These are phyloP conservation scores for Pilobolus umbonatus DNA, from an alignment of 192 early-diverging fungal species.

Conservation along the genomic window DNA sequence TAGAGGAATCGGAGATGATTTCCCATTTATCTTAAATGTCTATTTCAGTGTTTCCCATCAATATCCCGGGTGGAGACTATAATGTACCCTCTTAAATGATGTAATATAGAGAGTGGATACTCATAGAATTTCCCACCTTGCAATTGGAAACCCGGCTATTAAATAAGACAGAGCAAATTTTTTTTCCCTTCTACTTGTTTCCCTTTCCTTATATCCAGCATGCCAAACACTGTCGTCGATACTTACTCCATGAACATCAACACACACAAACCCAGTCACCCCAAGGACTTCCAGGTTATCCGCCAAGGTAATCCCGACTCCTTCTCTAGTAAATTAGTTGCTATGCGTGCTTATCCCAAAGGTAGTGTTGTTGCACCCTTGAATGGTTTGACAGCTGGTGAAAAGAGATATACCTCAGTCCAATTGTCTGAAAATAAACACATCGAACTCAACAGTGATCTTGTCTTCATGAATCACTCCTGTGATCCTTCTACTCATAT, in stretches of 20 bases:
- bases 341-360: slow-evolving; percentile 36
- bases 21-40: neutral
- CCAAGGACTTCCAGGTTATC: slow-evolving; percentile 37
- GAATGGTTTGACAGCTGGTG: slow-evolving; percentile 46
- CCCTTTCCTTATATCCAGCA: neutral
- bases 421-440: slow-evolving; percentile 43
- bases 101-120: neutral
- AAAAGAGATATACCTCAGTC: slow-evolving; percentile 50
- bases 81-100: neutral
- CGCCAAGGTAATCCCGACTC: slow-evolving; percentile 34
- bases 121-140: too few relatives aligned
- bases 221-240: neutral
- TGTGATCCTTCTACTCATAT: slow-evolving; percentile 43
- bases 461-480: slow-evolving; percentile 53
- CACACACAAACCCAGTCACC: slow-evolving; percentile 27
- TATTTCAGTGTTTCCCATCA: too few relatives aligned
- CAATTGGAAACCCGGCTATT: too few relatives aligned
- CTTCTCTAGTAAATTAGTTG: slow-evolving; percentile 44
- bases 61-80: too few relatives aligned
- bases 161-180: neutral
- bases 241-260: neutral
- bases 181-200: neutral
- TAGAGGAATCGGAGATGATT: neutral
- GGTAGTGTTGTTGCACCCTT: slow-evolving; percentile 40
- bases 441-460: slow-evolving; percentile 53